Evolutionary conservation across 208 protist species (phyloP), one percentile per base, ranked within the genome.

Genomic region (Herpetomonas muscarum): DNA sequence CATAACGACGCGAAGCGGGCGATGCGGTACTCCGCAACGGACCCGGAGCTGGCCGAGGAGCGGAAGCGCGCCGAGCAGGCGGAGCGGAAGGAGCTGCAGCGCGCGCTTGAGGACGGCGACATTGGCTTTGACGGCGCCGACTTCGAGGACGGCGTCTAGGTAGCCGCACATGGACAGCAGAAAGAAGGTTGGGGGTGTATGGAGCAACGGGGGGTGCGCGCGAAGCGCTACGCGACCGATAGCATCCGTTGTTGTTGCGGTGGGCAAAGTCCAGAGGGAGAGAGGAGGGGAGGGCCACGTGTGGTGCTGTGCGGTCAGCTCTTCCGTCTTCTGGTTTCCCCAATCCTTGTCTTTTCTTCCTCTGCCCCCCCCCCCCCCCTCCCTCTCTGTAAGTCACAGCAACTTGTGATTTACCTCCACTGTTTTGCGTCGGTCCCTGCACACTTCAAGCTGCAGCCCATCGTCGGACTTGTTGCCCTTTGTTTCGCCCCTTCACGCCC

Each of bases 1-100:
- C 92, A 98, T 79, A 97, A 98, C 71, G 96, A 99, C 7, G 85
- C 87, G 21, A 94, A 97, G 63, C 93, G 90, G 19, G 87, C 93
- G 25, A 93, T 93, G 85, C 85, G 89, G 9, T 95, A 95, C 72
- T 78, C 76, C 29, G 74, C 76, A 34, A 84, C 78, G 13, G 89
- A 95, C 56, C 85, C 82, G 1, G 89, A 93, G 41, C 61, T 90
- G 49, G 73, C 82, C 54, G 83, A 70, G 49, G 78, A 91, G 67
- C 85, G 89, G 25, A 79, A 79, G 46, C 85, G 83, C 49, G 68
- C 66, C 41, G 79, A 79, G 19, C 71, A 80, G 56, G 81, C 58
- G 17, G 70, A 88, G 50, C 74, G 78, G 31, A 67, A 86, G 44
- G 76, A 77, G 57, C 57, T 81, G 31, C 78, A 94, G 59, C 79